Evolutionary conservation across 2,329 filamentous ascomycete species (phyloP).

Genomic region (Remersonia thermophila): DNA sequence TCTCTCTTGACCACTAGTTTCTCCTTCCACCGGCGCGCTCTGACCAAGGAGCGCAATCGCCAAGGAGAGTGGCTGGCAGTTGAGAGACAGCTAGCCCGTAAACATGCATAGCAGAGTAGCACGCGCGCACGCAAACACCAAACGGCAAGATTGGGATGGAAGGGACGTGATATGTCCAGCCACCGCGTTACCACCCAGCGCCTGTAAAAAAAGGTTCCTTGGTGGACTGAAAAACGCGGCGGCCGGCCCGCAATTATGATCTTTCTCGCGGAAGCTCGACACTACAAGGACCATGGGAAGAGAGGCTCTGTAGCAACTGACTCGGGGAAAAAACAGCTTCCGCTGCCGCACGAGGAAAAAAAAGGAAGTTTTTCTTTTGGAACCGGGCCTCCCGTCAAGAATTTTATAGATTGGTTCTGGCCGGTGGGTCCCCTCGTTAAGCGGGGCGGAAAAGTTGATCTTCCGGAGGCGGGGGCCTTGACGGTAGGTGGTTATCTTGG

Average conservation of each 20-base stretch:
- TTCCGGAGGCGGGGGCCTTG: too few relatives aligned
- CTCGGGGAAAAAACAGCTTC: too few relatives aligned
- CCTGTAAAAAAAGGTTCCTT: slow-evolving; percentile 29
- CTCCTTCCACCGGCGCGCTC: too few relatives aligned
- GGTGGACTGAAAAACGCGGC: slow-evolving; percentile 34
- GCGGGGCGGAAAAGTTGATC: slow-evolving; percentile 3
- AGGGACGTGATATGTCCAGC: slow-evolving; percentile 29
- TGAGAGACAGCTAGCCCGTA: too few relatives aligned
- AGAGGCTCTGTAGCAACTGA: too few relatives aligned
- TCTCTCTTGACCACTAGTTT: too few relatives aligned
- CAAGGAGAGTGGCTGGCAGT: too few relatives aligned
- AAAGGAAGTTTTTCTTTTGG: slow-evolving; percentile 32
- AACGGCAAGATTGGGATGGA: background rate
- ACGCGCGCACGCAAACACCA: too few relatives aligned
- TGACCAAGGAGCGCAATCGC: too few relatives aligned
- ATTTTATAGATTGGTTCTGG: slow-evolving; percentile 7
- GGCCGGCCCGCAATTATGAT: slow-evolving; percentile 62
- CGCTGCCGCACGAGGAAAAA: slow-evolving; percentile 66
- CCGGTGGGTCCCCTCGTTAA: slow-evolving; percentile 11
- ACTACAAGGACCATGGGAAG: slow-evolving; percentile 45
- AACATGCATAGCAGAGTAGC: too few relatives aligned
- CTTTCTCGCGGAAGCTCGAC: slow-evolving; percentile 70
- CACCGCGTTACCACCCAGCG: slow-evolving; percentile 25
- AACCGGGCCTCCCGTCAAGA: slow-evolving; percentile 21
- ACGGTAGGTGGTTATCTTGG: too few relatives aligned